phyloP scores from a whole-genome alignment of 768 basidiomycete genomes.

The Lactarius deliciosus region DNA sequence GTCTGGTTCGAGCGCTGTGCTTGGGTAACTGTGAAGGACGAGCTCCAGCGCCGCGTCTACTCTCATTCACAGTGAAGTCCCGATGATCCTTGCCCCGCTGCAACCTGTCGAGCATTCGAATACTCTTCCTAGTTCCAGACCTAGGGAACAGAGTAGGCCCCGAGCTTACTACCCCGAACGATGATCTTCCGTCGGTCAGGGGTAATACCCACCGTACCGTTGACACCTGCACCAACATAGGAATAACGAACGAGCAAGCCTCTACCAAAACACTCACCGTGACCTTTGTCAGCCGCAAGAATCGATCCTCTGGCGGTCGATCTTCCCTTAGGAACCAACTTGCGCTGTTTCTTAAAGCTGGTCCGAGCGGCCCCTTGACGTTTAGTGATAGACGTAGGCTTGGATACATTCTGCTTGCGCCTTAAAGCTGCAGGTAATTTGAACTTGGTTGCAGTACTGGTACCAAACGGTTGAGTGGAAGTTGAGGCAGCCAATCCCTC shows the following conservation, averaged over 20 bases:
- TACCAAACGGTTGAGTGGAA: background rate
- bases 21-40: background rate
- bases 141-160: background rate
- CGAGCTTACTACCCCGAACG: background rate
- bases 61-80: background rate
- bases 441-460: background rate
- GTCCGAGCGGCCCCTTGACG: background rate
- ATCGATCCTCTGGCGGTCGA: background rate
- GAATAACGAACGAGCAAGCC: background rate
- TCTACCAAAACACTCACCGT: conserved; percentile 1
- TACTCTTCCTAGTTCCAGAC: background rate
- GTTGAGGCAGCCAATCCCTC: background rate
- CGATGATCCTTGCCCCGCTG: background rate
- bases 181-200: background rate
- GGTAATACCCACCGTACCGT: background rate
- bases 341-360: conserved; percentile 11
- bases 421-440: conserved; percentile 2
- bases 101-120: too few species aligned
- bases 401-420: conserved; percentile 3
- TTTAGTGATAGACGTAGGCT: background rate
- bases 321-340: background rate
- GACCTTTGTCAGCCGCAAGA: background rate
- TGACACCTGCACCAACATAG: conserved; percentile 3
- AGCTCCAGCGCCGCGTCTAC: background rate
- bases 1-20: too few species aligned